Conservation (phyloP, 1,139 yeast species). For the Groenewaldozyma auringiensis region DNA sequence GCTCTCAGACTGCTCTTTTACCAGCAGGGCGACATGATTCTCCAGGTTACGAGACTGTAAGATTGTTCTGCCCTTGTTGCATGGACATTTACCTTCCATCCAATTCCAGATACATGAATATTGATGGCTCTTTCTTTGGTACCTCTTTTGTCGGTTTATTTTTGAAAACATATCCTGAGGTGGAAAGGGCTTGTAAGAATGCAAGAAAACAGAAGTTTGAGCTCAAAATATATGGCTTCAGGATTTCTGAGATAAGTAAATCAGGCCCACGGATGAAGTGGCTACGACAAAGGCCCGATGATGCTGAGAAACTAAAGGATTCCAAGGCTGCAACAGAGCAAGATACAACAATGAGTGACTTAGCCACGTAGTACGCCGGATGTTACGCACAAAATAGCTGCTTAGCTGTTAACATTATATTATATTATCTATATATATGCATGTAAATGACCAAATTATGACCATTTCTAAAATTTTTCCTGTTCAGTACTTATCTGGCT, state of each 20-base stretch:
- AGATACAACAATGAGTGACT: background rate
- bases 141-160: slow-evolving; percentile 92
- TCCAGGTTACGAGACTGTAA: slow-evolving; percentile 85
- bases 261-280: slow-evolving; percentile 94
- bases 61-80: slow-evolving; percentile 92
- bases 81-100: slow-evolving; percentile 84
- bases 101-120: slow-evolving; percentile 72
- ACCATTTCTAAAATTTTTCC: no score
- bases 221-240: slow-evolving; percentile 81
- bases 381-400: no score
- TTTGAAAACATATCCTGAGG: slow-evolving; percentile 81
- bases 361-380: no score
- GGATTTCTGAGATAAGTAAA: slow-evolving; percentile 61
- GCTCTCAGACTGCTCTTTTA: slow-evolving; percentile 85
- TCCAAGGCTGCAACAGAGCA: background rate
- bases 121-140: slow-evolving; percentile 96
- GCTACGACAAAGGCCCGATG: slow-evolving; percentile 69
- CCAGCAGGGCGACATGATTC: slow-evolving; percentile 91
- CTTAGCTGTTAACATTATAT: no score
- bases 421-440: no score
- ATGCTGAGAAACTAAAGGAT: slow-evolving; percentile 10
- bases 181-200: slow-evolving; percentile 45
- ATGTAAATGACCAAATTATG: no score
- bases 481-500: no score
- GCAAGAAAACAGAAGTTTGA: slow-evolving; percentile 54